Evolutionary conservation across 2,329 filamentous ascomycete genomes (phyloP).

Genomic region (Pseudomassariella vexata): DNA sequence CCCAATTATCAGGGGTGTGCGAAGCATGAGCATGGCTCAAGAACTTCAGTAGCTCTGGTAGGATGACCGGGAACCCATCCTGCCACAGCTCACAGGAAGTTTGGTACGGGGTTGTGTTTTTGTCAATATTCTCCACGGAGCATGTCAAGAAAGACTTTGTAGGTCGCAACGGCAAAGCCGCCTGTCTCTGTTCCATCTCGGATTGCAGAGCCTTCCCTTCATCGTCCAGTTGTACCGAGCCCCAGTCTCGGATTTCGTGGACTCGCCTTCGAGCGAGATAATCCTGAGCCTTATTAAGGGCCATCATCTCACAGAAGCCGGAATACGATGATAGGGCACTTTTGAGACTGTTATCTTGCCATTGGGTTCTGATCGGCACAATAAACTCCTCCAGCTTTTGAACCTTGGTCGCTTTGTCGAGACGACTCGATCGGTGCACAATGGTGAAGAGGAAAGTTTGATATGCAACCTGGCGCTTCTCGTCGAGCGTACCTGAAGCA

Average conservation of each 20-base stretch:
- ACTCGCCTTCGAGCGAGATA: constrained; percentile 73
- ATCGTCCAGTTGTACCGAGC: constrained; percentile 65
- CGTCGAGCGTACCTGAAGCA: constrained; percentile 66
- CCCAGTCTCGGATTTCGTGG: constrained; percentile 77
- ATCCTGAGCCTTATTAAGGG: constrained; percentile 71
- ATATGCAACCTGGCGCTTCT: constrained; percentile 79
- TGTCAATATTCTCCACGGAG: constrained; percentile 83
- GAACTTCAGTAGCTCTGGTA: constrained; percentile 82
- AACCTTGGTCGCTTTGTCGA: constrained; percentile 67
- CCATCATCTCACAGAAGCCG: constrained; percentile 74
- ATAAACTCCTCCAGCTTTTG: constrained; percentile 72
- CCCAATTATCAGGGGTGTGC: constrained; percentile 83
- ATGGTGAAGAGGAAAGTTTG: constrained; percentile 92
- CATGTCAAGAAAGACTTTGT: constrained; percentile 92
- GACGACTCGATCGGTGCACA: constrained; percentile 75
- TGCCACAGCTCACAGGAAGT: constrained; percentile 80
- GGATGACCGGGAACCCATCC: constrained; percentile 70
- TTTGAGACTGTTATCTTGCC: constrained; percentile 67
- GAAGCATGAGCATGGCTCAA: constrained; percentile 80
- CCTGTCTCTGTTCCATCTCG: constrained; percentile 70
- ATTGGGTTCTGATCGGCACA: constrained; percentile 73
- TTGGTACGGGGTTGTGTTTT: constrained; percentile 65
- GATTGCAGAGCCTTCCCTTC: constrained; percentile 76
- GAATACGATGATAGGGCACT: constrained; percentile 67
- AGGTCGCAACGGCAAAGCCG: constrained; percentile 69